A percentile compares a stretch with the other conserved stretches of the same genome.
Evolutionary conservation across 1,139 yeast genomes (phyloP).

Genomic region (Saccharomyces hybrid): DNA sequence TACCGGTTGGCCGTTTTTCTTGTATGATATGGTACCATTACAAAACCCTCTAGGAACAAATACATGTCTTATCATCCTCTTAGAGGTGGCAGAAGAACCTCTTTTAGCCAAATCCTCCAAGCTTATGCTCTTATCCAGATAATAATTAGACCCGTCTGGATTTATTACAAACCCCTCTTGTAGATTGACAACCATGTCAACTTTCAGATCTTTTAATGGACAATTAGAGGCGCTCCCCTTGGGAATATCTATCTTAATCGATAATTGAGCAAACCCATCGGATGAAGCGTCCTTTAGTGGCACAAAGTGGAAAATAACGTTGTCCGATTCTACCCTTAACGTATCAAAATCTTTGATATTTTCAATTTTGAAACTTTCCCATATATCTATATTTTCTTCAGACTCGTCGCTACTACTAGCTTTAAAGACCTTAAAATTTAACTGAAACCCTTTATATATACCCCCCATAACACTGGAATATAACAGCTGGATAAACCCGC

Average conservation of each 20-base stretch:
- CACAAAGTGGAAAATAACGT: slow-evolving; percentile 61
- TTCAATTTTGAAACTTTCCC: slow-evolving; percentile 26
- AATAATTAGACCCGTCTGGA: slow-evolving; percentile 47
- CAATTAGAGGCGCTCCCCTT: slow-evolving; percentile 43
- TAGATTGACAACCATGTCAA: slow-evolving; percentile 18
- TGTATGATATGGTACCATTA: slow-evolving; percentile 44
- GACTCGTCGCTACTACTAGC: slow-evolving; percentile 30
- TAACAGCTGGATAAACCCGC: slow-evolving; percentile 77
- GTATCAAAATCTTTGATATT: slow-evolving; percentile 13
- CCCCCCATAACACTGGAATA: slow-evolving; percentile 73
- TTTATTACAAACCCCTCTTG: slow-evolving; percentile 60
- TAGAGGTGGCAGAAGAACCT: slow-evolving; percentile 30
- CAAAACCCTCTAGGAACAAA: slow-evolving; percentile 76
- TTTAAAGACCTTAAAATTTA: slow-evolving; percentile 60
- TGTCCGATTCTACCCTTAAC: slow-evolving; percentile 35
- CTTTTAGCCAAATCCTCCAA: slow-evolving; percentile 40
- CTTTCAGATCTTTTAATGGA: slow-evolving; percentile 8
- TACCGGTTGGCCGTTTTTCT: slow-evolving; percentile 22
- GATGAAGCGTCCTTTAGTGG: slow-evolving; percentile 24
- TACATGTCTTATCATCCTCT: slow-evolving; percentile 38
- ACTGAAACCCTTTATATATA: slow-evolving; percentile 74
- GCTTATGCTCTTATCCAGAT: slow-evolving; percentile 36
- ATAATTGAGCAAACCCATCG: slow-evolving; percentile 10
- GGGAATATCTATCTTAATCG: slow-evolving; percentile 32
- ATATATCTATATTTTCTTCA: slow-evolving; percentile 32